Conservation (phyloP, 768 basidiomycete genomes). For the Suillus bovinus region DNA sequence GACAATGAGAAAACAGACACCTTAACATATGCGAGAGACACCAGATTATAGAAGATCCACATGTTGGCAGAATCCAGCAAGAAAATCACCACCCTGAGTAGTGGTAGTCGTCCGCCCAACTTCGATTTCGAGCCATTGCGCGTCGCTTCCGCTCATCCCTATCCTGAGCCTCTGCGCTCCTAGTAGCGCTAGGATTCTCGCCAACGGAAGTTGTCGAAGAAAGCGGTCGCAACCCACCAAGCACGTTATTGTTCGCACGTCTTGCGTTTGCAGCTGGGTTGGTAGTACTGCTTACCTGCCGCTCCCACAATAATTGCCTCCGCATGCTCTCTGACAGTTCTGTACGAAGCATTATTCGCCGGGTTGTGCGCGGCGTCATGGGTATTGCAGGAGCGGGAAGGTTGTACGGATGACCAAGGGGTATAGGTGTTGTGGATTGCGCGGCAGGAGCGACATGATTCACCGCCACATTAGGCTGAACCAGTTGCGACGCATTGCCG, state of each 20-base stretch:
- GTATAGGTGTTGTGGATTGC: slow-evolving; percentile 53
- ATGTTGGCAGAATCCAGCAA: slow-evolving; percentile 10
- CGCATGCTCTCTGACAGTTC: slow-evolving; percentile 86
- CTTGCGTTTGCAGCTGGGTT: slow-evolving; percentile 42
- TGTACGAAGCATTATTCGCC: slow-evolving; percentile 79
- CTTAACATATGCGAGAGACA: slow-evolving; percentile 19
- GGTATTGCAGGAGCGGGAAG: slow-evolving; percentile 65
- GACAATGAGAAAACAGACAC: slow-evolving; percentile 19
- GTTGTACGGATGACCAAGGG: slow-evolving; percentile 68
- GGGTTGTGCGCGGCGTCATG: slow-evolving; percentile 83
- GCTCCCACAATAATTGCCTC: slow-evolving; percentile 79
- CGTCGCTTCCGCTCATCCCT: slow-evolving; percentile 42
- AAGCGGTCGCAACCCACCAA: slow-evolving; percentile 35
- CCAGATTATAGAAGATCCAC: slow-evolving; percentile 24
- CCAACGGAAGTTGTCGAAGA: slow-evolving; percentile 27
- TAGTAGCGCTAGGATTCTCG: slow-evolving; percentile 15
- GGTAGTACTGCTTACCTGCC: slow-evolving; percentile 57
- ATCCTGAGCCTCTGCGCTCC: slow-evolving; percentile 31
- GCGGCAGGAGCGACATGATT: slow-evolving; percentile 23
- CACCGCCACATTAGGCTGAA: slow-evolving; percentile 18
- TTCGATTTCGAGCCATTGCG: slow-evolving; percentile 60
- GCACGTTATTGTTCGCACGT: slow-evolving; percentile 29
- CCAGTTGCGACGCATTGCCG: slow-evolving; percentile 21
- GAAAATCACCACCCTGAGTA: slow-evolving; percentile 56
- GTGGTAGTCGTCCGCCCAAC: slow-evolving; percentile 72